Conservation (phyloP, 352 stramenopile species). For the Globisporangium abappressorium region DNA sequence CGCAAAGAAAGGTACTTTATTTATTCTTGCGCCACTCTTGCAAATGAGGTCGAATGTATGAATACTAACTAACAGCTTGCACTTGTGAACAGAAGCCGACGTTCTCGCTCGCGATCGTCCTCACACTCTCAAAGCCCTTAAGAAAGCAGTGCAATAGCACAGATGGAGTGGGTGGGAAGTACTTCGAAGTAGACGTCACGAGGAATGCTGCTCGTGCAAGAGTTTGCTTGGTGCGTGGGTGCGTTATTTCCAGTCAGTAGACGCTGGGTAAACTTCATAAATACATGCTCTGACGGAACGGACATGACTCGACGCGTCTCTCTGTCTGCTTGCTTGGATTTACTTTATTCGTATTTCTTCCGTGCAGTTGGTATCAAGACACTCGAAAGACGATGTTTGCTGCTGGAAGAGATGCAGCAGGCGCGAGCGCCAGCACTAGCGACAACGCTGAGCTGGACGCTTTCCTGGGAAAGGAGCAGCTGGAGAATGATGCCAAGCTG, state of each 20-base stretch:
- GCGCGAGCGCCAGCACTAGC: background rate
- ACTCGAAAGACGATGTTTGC: background rate
- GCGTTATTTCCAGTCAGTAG: constrained; percentile 4
- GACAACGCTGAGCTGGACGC: constrained; percentile 42
- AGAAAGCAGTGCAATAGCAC: background rate
- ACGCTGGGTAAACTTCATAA: constrained; percentile 5
- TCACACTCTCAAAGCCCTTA: constrained; percentile 7
- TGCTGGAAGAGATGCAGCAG: constrained; percentile 6
- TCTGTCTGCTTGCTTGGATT: background rate
- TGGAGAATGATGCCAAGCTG: constrained; percentile 34
- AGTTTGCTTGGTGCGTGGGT: too few relatives aligned
- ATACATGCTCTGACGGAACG: constrained; percentile 4
- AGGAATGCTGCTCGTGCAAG: too few relatives aligned
- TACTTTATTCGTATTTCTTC: background rate
- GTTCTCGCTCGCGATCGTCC: constrained; percentile 6
- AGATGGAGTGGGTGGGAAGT: too few relatives aligned
- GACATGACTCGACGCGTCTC: background rate
- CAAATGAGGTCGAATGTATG: background rate
- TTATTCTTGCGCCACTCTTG: background rate
- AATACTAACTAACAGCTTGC: background rate
- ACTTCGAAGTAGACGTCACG: too few relatives aligned
- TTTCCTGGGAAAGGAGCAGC: constrained; percentile 50
- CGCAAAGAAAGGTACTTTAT: constrained; percentile 2
- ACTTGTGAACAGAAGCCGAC: background rate
- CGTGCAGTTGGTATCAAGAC: background rate